These are phyloP conservation scores for Cercospora sesami DNA, from an alignment of 2,329 filamentous ascomycete species.

Conservation along the genomic window DNA sequence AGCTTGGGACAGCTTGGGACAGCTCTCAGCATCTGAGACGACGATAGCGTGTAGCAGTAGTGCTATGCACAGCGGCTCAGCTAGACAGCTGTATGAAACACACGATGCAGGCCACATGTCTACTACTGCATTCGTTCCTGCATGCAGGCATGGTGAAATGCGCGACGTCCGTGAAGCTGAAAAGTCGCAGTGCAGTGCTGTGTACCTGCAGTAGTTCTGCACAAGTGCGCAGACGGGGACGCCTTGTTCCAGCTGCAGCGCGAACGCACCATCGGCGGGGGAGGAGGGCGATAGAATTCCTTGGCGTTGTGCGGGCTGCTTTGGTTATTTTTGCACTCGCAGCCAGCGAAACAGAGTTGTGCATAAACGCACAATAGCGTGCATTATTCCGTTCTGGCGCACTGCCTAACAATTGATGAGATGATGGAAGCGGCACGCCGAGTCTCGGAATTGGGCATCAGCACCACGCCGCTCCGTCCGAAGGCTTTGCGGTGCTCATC, in stretches of 20 bases:
- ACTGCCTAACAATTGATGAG: neutral
- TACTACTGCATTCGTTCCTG: neutral
- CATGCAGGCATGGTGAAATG: neutral
- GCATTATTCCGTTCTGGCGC: slow-evolving; percentile 5
- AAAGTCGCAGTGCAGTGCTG: neutral
- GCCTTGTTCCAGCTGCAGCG: neutral
- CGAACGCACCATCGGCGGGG: slow-evolving; percentile 1
- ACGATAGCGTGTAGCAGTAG: neutral
- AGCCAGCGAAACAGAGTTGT: neutral
- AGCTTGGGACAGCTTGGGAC: neutral
- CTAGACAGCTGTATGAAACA: neutral
- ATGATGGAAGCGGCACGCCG: neutral
- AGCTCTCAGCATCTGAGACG: neutral
- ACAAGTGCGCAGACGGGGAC: slow-evolving; percentile 1
- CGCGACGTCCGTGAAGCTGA: neutral
- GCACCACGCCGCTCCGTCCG: neutral
- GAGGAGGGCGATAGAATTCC: neutral
- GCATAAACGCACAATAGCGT: slow-evolving; percentile 5
- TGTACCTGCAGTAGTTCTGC: slow-evolving; percentile 28
- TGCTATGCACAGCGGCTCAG: neutral
- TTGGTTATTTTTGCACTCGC: neutral
- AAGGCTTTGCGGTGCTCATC: neutral
- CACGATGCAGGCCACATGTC: neutral
- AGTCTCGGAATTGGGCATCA: slow-evolving; percentile 16
- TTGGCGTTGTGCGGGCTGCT: neutral